phyloP scores from a whole-genome alignment of 2,329 filamentous ascomycete species.

The Alternaria sp. region DNA sequence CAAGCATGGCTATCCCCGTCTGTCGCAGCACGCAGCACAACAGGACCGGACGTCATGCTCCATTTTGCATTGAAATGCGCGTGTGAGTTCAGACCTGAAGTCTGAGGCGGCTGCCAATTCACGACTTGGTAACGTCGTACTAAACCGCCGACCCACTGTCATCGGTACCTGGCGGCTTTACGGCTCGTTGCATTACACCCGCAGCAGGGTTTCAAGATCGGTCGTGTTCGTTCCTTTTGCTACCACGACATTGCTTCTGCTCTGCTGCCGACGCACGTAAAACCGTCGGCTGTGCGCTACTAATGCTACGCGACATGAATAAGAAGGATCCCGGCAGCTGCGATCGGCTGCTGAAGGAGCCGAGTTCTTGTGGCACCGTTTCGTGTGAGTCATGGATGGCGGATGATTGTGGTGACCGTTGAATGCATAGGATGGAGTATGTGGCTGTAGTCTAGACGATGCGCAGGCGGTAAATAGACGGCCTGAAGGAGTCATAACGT shows the following conservation, averaged over 20 bases:
- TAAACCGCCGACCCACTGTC: constrained; percentile 12
- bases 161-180: constrained; percentile 24
- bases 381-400: constrained; percentile 10
- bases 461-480: background rate
- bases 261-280: constrained; percentile 20
- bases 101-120: background rate
- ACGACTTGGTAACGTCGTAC: constrained; percentile 15
- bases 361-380: constrained; percentile 14
- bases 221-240: constrained; percentile 24
- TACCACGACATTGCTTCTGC: constrained; percentile 21
- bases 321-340: constrained; percentile 14
- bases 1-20: constrained; percentile 7
- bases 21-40: constrained; percentile 4
- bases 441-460: background rate
- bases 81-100: background rate
- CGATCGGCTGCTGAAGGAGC: constrained; percentile 16
- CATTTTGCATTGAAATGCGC: constrained; percentile 1
- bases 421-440: background rate
- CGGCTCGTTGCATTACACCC: constrained; percentile 24
- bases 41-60: background rate
- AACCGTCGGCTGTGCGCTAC: constrained; percentile 22
- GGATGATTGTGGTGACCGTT: constrained; percentile 1
- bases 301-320: constrained; percentile 26
- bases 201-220: constrained; percentile 21
- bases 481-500: background rate